Percentiles rank a stretch among this genome's conserved stretches.
phyloP scores from a whole-genome alignment of 257 asterid species.

The Linaria vulgaris region DNA sequence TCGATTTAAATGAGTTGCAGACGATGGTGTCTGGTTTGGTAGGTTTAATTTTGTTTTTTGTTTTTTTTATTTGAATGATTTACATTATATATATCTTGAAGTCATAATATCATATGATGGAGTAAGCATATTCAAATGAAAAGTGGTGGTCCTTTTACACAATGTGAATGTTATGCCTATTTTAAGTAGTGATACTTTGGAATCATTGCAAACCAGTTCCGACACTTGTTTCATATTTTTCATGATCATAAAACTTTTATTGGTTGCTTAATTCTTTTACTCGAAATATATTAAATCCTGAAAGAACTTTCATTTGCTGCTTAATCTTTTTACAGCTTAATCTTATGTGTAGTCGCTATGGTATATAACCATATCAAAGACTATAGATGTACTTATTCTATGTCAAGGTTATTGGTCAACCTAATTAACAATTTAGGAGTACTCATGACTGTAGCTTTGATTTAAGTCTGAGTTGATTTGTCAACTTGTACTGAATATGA shows the following conservation, averaged over 20 bases:
- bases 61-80: not conserved
- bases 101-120: not conserved
- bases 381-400: too few species aligned
- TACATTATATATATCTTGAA: slow-evolving; percentile 12
- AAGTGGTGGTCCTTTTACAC: not conserved
- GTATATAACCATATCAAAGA: too few species aligned
- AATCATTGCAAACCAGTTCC: not conserved
- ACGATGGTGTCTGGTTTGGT: slow-evolving; percentile 74
- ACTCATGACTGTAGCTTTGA: too few species aligned
- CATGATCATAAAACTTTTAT: not conserved
- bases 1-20: slow-evolving; percentile 51
- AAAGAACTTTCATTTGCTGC: too few species aligned
- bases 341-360: too few species aligned
- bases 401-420: too few species aligned
- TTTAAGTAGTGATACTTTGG: not conserved
- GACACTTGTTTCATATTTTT: not conserved
- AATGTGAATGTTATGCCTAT: not conserved
- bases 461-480: too few species aligned
- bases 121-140: not conserved
- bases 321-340: too few species aligned
- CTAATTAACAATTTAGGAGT: too few species aligned
- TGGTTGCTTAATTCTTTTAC: not conserved
- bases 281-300: too few species aligned
- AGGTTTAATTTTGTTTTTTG: slow-evolving; percentile 26
- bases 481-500: too few species aligned